Evolutionary conservation across 768 basidiomycete genomes (phyloP), one percentile per base, ranked within the genome.

Genomic region (Mrakia blollopis): DNA sequence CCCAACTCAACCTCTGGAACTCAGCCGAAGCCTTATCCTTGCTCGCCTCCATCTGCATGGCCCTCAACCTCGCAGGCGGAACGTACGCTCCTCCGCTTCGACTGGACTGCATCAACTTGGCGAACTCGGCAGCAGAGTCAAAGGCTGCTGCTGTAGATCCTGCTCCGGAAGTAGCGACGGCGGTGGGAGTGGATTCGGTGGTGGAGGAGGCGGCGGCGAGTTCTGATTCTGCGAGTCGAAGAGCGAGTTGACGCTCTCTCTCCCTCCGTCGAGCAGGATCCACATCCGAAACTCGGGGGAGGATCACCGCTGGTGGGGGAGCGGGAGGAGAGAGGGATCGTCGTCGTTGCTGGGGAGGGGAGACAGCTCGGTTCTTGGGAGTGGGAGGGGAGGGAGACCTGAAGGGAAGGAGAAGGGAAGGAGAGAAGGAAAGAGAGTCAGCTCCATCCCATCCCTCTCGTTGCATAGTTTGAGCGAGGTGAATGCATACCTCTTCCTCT

Each of bases 1-100:
- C 97, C 97, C 97, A 99, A 14, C 93, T 92, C 77, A 99, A 85
- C 14, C 97, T 88, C 84, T 99, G 97, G 84, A 92, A 98, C 85
- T 97, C 95, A 28, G 90, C 81, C 77, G 91, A 91, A 67, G 87
- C 86, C 85, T 95, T 95, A 86, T 97, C 93, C 79, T 87, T 85
- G 9, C 89, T 84, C 11, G 93, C 93, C 41, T 91, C 92, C 62
- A 88, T 90, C 80, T 95, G 94, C 84, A 99, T 87, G 0, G 94
- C 94, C 65, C 94, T 88, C 54, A 98, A 86, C 35, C 95, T 89
- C 52, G 94, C 95, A 21, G 97, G 97, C 1, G 97, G 97, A 83
- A 99, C 90, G 83, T 99, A 99, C 18, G 97, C 93, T 39, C 97
- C 97, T 18, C 96, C 97, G 94, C 83, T 97, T 94, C 71, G 16